Evolutionary conservation across 371 early-diverging fungal genomes (phyloP), one percentile per base, ranked within the genome.

Genomic region (Rhizopus stolonifer): DNA sequence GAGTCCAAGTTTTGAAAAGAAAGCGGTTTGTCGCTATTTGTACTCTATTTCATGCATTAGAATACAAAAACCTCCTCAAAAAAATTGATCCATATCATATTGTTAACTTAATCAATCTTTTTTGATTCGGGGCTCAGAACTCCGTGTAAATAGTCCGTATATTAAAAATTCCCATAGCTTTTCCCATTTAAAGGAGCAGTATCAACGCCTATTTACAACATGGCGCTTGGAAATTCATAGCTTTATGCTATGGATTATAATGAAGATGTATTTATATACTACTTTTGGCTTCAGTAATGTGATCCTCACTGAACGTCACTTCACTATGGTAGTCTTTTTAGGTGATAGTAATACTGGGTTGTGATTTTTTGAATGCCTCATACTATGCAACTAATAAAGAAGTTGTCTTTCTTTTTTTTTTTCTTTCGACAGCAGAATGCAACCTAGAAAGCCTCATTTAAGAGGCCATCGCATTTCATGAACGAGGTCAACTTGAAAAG

Each of bases 381-480:
- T 46, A 31, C 46, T 46, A 26, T 46, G 46, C 31, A 18, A 26
- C 18, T 4, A 46, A 46, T 46, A 46, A 46, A 18, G 31, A 18
- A 31, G 31, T 15, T 31, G 46, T 46, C 6, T 46, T 46, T 31
- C 21, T 42, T 42, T 17, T 42, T 42, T 21, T 42, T 21, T 19
- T 17, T 19, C 21, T 42, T 42, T 42, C 21, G 17, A 18, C 1
- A 47, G 18, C 33, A 21, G 10, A 29, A 29, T 7, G 10, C 10
- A 29, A 10, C 31, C 10, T 10, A 29, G 31, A 64, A 48, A 29
- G 22, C 6, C 26, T 64, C 9, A 71, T 85, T 26, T 77, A 78
- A 43, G 65, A 73, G 47, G 85, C 82, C 8, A 81, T 85, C 31
- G 53, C 62, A 9, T 86, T 76, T 56, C 92, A 92, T 62, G 92